Evolutionary conservation across 2,329 filamentous ascomycete genomes (phyloP), one percentile per base, ranked within the genome.

Genomic region (Fusarium keratoplasticum): DNA sequence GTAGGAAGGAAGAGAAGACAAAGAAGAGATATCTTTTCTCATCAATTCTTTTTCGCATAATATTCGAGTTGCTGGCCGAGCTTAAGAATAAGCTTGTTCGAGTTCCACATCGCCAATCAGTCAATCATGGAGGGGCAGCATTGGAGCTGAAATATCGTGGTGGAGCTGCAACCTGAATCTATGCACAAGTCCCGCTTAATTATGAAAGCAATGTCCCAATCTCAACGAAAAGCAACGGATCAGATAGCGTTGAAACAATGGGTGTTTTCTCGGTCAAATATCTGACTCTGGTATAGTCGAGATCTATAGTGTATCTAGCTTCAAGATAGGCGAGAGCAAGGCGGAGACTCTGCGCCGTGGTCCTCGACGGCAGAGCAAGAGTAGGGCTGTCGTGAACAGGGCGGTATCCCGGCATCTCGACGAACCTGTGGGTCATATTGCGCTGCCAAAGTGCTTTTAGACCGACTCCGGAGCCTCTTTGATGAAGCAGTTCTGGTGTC

Each of bases 241-340:
- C 44, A 72, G 35, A 44, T 31, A 62, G 36, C 31, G 47, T 27
- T 52, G 27, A 50, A 20, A 27, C 44, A 38, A 54, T 42, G 14
- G 14, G n/a, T 35, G 40, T 14, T 42, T 58, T 33, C 36, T 64
- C 27, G 31, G 42, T 52, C 57, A 27, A 38, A 58, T 58, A 33
- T 52, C 47, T 33, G 36, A 35, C 27, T 44, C 59, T 42, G 35
- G 44, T 18, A 61, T 42, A 44, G 52, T 40, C 29, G 18, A 42
- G 64, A 72, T 64, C 61, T 57, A 62, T 61, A 33, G 54, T 65
- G 40, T 29, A 57, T 63, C 61, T 55, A 47, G 61, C 64, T 54
- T 31, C 14, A 36, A 74, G 73, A 75, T 75, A 68, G 69, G 72
- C 73, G 72, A 75, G 72, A 75, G n/a, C n/a, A n/a, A n/a, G n/a